These are phyloP conservation scores for Coemansia sp. DNA, from an alignment of 192 early-diverging fungal genomes.

Conservation along the genomic window DNA sequence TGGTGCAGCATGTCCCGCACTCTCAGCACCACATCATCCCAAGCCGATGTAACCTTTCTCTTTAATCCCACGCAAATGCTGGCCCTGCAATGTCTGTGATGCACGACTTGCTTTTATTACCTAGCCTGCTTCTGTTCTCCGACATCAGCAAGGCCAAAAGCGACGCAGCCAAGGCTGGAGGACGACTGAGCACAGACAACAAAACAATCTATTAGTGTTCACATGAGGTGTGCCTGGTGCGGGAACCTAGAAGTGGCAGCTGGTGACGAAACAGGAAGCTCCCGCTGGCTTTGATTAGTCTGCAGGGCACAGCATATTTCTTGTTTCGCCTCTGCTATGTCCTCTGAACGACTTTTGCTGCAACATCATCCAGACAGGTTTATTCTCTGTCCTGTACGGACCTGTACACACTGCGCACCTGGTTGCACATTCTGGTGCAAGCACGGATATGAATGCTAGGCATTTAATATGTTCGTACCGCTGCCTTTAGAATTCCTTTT, in stretches of 20 bases:
- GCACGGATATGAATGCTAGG: background rate
- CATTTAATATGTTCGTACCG: no score
- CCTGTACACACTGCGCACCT: background rate
- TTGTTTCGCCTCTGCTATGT: background rate
- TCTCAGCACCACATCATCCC: constrained; percentile 4
- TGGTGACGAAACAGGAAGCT: background rate
- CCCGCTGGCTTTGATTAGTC: constrained; percentile 8
- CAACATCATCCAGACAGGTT: background rate
- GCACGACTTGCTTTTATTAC: constrained; percentile 18
- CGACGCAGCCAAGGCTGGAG: no score
- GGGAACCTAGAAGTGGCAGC: constrained; percentile 16
- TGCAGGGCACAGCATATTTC: background rate
- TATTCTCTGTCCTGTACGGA: background rate
- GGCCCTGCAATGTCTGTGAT: background rate
- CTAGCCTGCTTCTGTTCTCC: background rate
- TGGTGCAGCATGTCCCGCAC: constrained; percentile 1
- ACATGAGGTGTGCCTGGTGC: constrained; percentile 9
- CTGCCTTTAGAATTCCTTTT: no score
- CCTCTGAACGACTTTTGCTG: background rate
- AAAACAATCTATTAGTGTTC: constrained; percentile 2
- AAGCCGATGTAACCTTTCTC: background rate
- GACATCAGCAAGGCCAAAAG: background rate
- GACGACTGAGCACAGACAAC: background rate
- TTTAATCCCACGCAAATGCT: background rate
- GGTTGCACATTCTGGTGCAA: background rate